Conservation (phyloP, 768 basidiomycete genomes). For the Pulveroboletus sp. region DNA sequence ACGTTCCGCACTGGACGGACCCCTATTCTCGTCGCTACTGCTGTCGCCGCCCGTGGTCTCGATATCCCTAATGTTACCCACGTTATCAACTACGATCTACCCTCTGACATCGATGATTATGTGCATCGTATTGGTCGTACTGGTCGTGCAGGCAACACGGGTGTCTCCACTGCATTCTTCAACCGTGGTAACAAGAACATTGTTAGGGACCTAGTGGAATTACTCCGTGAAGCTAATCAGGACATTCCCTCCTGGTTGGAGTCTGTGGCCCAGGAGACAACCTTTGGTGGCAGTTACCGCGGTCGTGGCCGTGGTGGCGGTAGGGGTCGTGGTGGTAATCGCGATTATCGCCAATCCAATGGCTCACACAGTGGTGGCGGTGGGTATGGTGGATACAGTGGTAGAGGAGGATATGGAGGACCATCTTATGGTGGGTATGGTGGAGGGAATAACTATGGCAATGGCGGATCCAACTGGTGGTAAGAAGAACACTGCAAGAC, state of each 20-base stretch:
- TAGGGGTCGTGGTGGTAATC: slow-evolving; percentile 34
- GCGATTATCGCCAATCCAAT: slow-evolving; percentile 32
- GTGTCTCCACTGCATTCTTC: slow-evolving; percentile 94
- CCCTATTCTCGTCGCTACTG: slow-evolving; percentile 95
- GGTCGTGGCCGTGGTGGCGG: slow-evolving; percentile 52
- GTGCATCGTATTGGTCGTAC: slow-evolving; percentile 98
- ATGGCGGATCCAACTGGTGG: slow-evolving; percentile 45
- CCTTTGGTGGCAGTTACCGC: slow-evolving; percentile 56
- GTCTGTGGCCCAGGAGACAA: slow-evolving; percentile 74
- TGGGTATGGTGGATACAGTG: slow-evolving; percentile 29
- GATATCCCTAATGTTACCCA: slow-evolving; percentile 99
- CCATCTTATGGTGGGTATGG: slow-evolving; percentile 25
- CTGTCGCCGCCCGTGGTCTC: slow-evolving; percentile 97
- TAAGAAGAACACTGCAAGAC: slow-evolving; percentile 27
- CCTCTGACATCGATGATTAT: slow-evolving; percentile 98
- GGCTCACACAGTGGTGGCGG: slow-evolving; percentile 32
- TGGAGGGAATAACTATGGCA: slow-evolving; percentile 27
- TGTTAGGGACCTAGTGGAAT: slow-evolving; percentile 85
- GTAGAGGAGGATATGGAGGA: slow-evolving; percentile 41
- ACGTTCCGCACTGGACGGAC: slow-evolving; percentile 95
- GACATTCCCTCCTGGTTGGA: slow-evolving; percentile 91
- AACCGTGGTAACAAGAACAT: slow-evolving; percentile 91
- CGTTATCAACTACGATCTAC: slow-evolving; percentile 97
- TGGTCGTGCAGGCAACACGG: slow-evolving; percentile 97
- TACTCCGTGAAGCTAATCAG: slow-evolving; percentile 94